Conservation (phyloP, 441 rosid species). For the Monsonia emarginata region DNA sequence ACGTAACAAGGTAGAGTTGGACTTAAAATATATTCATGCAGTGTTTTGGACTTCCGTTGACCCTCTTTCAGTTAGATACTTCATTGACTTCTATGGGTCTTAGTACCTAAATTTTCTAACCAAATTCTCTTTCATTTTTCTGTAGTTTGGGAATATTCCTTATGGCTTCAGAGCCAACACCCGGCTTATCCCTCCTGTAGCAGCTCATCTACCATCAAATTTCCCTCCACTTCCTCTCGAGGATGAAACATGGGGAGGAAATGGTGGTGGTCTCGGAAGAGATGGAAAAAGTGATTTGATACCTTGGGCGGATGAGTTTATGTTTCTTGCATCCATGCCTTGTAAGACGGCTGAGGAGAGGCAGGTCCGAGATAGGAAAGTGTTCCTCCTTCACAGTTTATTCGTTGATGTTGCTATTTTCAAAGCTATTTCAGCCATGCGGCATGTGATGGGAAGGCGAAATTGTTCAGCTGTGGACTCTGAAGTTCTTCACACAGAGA, state of each 20-base stretch:
- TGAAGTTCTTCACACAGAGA: slow-evolving; percentile 35
- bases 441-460: slow-evolving; percentile 34
- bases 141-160: slow-evolving; percentile 78
- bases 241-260: slow-evolving; percentile 70
- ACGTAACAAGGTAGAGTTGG: slow-evolving; percentile 48
- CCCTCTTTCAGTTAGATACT: neutral
- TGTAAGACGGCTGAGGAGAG: slow-evolving; percentile 73
- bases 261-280: slow-evolving; percentile 59
- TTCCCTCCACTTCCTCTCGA: slow-evolving; percentile 61
- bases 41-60: slow-evolving; percentile 1
- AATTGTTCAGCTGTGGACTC: slow-evolving; percentile 27
- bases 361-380: slow-evolving; percentile 68
- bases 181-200: slow-evolving; percentile 70
- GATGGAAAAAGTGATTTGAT: slow-evolving; percentile 47
- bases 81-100: too few relatives aligned
- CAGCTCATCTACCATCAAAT: slow-evolving; percentile 46
- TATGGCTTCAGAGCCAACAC: slow-evolving; percentile 70
- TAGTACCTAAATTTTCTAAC: too few relatives aligned
- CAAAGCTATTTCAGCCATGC: slow-evolving; percentile 46
- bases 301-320: slow-evolving; percentile 63
- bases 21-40: neutral
- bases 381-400: slow-evolving; percentile 61
- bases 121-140: slow-evolving; percentile 6
- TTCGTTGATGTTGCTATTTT: slow-evolving; percentile 63
- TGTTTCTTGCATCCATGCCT: slow-evolving; percentile 68